Evolutionary conservation across 2,329 filamentous ascomycete genomes (phyloP).

Genomic region (Aureobasidium uvarum): DNA sequence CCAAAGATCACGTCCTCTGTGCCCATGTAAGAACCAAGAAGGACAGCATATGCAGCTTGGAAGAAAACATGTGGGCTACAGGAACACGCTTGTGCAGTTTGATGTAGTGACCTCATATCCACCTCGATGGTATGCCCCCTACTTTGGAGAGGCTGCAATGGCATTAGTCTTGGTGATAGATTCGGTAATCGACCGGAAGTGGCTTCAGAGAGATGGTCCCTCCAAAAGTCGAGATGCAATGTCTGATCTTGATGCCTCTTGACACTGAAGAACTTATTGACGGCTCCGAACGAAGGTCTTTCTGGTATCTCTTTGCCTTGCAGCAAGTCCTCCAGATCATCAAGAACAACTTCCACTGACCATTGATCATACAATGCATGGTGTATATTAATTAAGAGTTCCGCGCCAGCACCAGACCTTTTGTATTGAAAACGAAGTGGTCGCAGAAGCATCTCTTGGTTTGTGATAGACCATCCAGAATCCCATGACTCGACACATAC

Average conservation of each 20-base stretch:
- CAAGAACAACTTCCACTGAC: slow-evolving; percentile 71
- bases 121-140: slow-evolving; percentile 1
- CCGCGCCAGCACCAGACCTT: slow-evolving; percentile 31
- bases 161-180: slow-evolving; percentile 47
- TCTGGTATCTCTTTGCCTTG: slow-evolving; percentile 32
- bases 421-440: slow-evolving; percentile 64
- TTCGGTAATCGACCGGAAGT: slow-evolving; percentile 58
- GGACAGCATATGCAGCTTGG: slow-evolving; percentile 66
- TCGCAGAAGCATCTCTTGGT: slow-evolving; percentile 45
- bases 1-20: slow-evolving; percentile 68
- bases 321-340: slow-evolving; percentile 62
- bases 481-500: slow-evolving; percentile 29
- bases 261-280: slow-evolving; percentile 42
- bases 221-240: slow-evolving; percentile 65
- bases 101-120: slow-evolving; percentile 6
- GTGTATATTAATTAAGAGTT: slow-evolving; percentile 62
- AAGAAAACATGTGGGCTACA: slow-evolving; percentile 70
- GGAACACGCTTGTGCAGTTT: slow-evolving; percentile 36
- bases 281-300: slow-evolving; percentile 60
- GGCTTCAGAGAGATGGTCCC: slow-evolving; percentile 59
- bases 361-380: slow-evolving; percentile 93
- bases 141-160: not conserved
- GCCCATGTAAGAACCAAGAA: slow-evolving; percentile 65
- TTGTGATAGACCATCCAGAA: slow-evolving; percentile 34
- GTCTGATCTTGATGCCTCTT: slow-evolving; percentile 31